phyloP scores from a whole-genome alignment of 371 early-diverging fungal species.

The Lichtheimia corymbifera region DNA sequence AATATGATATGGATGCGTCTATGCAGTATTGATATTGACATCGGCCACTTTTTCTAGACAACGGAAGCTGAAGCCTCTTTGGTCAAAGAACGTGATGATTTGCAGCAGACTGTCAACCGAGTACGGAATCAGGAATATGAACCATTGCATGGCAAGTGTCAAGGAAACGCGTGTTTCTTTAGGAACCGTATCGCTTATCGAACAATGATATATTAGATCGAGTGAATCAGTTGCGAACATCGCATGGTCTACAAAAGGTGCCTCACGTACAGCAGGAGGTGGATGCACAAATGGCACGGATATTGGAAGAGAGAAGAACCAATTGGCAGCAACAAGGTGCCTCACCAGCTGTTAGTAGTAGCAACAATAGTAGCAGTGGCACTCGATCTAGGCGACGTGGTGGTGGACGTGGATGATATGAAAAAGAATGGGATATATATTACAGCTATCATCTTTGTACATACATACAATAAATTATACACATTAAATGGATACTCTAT shows the following conservation, averaged over 20 bases:
- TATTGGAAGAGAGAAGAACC: constrained; percentile 40
- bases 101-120: constrained; percentile 25
- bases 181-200: not conserved
- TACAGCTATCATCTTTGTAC: not conserved
- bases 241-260: constrained; percentile 33
- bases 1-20: not conserved
- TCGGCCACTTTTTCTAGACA: constrained; percentile 13
- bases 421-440: not conserved
- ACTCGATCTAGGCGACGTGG: constrained; percentile 7
- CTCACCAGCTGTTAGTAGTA: not conserved
- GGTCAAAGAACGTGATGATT: constrained; percentile 35
- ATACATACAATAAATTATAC: constrained; percentile 1
- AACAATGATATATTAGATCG: constrained; percentile 21
- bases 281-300: constrained; percentile 44
- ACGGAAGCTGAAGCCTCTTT: constrained; percentile 32
- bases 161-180: not conserved
- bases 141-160: constrained; percentile 40
- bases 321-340: constrained; percentile 40
- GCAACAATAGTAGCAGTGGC: not conserved
- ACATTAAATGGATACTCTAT: not conserved
- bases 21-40: not conserved
- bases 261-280: constrained; percentile 49
- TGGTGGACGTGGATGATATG: too few species aligned
- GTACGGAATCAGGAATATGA: constrained; percentile 40
- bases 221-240: constrained; percentile 38